Base-by-base conservation (phyloP, 2,329 filamentous ascomycete species). In the Metarhizium anisopliae region DNA sequence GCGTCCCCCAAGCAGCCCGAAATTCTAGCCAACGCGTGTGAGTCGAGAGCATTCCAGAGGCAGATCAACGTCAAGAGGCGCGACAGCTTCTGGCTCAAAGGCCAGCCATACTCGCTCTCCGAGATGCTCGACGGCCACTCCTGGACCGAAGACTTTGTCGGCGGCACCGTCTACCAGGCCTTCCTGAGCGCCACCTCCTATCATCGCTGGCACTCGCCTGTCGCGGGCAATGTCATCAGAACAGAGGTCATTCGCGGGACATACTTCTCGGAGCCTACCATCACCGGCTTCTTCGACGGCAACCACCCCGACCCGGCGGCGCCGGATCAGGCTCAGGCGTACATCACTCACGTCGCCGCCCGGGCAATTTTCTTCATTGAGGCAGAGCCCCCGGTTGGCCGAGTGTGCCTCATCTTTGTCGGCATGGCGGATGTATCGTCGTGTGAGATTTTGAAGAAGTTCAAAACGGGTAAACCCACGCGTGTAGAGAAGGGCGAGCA, bases 361-460 rank as follows among this genome's bases (percentile, higher is more conserved):
- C 75, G 87, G 3, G 85, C 82, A 0, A 68, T 90, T 50, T 83
- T 90, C 59, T 82, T 87, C 64, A 81, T 90, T 57, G 77, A 89
- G 65, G 85, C 86, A 0, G 85, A 89, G 60, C 74, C 77, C 1
- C 75, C 75, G 1, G 83, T 90, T 43, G 87, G 87, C 0, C 69
- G 90, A 35, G 80, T 90, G 75, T 83, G 79, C 0, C 86, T 90
- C 60, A 73, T 90, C 14, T 83, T 80, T 1, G 78, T 91, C 2
- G 88, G 87, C 1, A 90, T 90, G 87, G 84, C 83, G 40, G 87
- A 91, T 69, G 86, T 90, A 11, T 85, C 80, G 56, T 85, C 85
- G 0, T 90, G 86, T 63, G 85, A 90, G 52, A 83, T 89, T 51
- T 16, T 40, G 38, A 40, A 40, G 38, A 40, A 40, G 38, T 40